Evolutionary conservation across 164 flowering plant genomes (phyloP).

Genomic region (Amborella trichopoda): DNA sequence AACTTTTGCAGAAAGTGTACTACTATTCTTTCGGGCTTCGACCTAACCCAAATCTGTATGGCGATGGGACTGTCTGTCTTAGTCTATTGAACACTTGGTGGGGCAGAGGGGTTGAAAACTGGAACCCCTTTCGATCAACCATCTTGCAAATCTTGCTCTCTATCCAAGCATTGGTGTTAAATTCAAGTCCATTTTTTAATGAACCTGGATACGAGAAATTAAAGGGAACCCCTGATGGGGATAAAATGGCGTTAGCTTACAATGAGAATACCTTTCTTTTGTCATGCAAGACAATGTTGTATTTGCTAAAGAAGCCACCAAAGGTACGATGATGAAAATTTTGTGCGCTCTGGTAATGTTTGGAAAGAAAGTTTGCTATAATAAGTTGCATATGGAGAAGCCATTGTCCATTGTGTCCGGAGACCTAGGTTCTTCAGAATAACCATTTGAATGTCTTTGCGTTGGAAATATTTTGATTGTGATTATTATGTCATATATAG

Average conservation of each 20-base stretch:
- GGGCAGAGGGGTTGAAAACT: constrained; percentile 48
- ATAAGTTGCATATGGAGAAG: too few relatives aligned
- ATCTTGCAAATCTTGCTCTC: constrained; percentile 83
- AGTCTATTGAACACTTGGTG: constrained; percentile 88
- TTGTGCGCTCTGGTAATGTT: too few relatives aligned
- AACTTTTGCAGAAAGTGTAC: constrained; percentile 54
- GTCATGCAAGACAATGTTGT: constrained; percentile 61
- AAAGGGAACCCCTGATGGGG: constrained; percentile 34
- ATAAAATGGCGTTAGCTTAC: constrained; percentile 36
- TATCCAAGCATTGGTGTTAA: constrained; percentile 77
- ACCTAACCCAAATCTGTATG: constrained; percentile 73
- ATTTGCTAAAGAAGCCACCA: constrained; percentile 56
- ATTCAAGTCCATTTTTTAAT: constrained; percentile 75
- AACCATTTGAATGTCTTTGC: not conserved
- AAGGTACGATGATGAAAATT: too few relatives aligned
- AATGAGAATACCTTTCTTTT: constrained; percentile 48
- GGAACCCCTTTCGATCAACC: constrained; percentile 65
- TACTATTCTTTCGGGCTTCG: constrained; percentile 80
- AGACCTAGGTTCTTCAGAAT: too few relatives aligned
- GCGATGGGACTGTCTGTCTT: constrained; percentile 81
- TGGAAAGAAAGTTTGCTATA: too few relatives aligned
- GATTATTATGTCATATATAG: not conserved
- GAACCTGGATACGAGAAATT: constrained; percentile 58
- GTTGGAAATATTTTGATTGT: not conserved
- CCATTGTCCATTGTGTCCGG: too few relatives aligned